Evolutionary conservation across 2,329 filamentous ascomycete species (phyloP), one percentile per base, ranked within the genome.

Genomic region (Erysiphe pulchra): DNA sequence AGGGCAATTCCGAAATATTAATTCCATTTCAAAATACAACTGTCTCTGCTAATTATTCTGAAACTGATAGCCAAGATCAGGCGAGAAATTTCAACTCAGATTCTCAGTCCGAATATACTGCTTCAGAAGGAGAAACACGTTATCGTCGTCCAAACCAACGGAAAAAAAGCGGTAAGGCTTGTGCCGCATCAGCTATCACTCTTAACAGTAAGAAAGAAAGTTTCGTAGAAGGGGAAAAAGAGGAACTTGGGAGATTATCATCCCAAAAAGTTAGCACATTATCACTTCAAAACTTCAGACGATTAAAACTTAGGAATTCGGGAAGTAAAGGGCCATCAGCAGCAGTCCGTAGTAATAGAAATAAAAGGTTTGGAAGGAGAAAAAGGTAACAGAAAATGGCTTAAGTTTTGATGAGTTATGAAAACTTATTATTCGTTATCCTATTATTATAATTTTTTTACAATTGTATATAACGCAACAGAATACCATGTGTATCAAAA

Each of bases 211-310:
- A 43, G 54, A 57, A 47, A 52, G 50, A 34, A 57, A 55, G 48
- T 54, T 53, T 36, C 34, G 24, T n/a, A 13, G 13, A 18, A 28
- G 20, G 8, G 18, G 18, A 42, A 16, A 57, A 55, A 34, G 60
- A 63, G 44, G 58, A 59, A 31, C 59, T 61, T 33, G 62, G 73
- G 40, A 68, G 67, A 56, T 70, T 68, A 56, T 63, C 63, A 6
- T 64, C 62, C 20, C 67, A 67, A 53, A 80, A 77, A 61, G 71
- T 79, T 44, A 75, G 71, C 53, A 72, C 72, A 50, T 59, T 73
- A 52, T 74, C 75, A 13, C 70, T 77, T 53, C 67, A 73, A 49
- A 80, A 80, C 61, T 80, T 78, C 59, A 73, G 73, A 57, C 62
- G 71, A 46, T 57, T 80, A 48, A 79, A 80, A 63, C 60, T 80